A percentile compares a stretch with the other conserved stretches of the same genome.
Conservation (phyloP, 768 basidiomycete species). For the Termitomyces sp. region DNA sequence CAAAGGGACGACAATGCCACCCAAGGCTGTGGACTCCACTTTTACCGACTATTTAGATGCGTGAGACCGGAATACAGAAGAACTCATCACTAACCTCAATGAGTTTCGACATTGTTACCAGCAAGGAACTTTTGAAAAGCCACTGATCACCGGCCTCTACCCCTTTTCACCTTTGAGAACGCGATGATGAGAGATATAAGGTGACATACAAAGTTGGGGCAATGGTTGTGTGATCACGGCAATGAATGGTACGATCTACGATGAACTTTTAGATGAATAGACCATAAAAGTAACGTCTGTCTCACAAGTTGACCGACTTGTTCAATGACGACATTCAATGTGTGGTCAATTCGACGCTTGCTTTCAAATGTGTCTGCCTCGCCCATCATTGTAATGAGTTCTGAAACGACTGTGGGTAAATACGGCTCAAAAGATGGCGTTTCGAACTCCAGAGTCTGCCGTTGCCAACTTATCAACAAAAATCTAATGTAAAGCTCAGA, state of each 20-base stretch:
- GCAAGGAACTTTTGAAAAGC: slow-evolving; percentile 66
- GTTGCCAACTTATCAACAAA: not conserved
- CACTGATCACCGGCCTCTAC: slow-evolving; percentile 61
- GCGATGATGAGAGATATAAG: not conserved
- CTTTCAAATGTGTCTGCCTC: slow-evolving; percentile 77
- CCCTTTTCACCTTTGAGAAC: slow-evolving; percentile 44
- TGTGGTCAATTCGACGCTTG: slow-evolving; percentile 68
- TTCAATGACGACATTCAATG: slow-evolving; percentile 69
- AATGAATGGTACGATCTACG: slow-evolving; percentile 68
- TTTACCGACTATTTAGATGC: slow-evolving; percentile 51
- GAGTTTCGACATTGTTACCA: slow-evolving; percentile 68
- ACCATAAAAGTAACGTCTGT: not conserved
- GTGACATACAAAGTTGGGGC: slow-evolving; percentile 65
- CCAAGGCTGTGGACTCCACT: slow-evolving; percentile 55
- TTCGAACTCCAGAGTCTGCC: slow-evolving; percentile 65
- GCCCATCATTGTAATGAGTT: slow-evolving; percentile 65
- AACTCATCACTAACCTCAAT: slow-evolving; percentile 48
- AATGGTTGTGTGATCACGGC: slow-evolving; percentile 59
- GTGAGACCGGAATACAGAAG: not conserved
- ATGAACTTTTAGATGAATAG: not conserved
- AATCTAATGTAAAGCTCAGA: not conserved
- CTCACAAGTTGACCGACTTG: slow-evolving; percentile 41
- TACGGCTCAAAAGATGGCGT: slow-evolving; percentile 64
- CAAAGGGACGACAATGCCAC: slow-evolving; percentile 56
- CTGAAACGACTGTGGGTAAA: slow-evolving; percentile 55